Base-by-base conservation (phyloP, 2,329 filamentous ascomycete species). In the Daldinia eschscholtzii region DNA sequence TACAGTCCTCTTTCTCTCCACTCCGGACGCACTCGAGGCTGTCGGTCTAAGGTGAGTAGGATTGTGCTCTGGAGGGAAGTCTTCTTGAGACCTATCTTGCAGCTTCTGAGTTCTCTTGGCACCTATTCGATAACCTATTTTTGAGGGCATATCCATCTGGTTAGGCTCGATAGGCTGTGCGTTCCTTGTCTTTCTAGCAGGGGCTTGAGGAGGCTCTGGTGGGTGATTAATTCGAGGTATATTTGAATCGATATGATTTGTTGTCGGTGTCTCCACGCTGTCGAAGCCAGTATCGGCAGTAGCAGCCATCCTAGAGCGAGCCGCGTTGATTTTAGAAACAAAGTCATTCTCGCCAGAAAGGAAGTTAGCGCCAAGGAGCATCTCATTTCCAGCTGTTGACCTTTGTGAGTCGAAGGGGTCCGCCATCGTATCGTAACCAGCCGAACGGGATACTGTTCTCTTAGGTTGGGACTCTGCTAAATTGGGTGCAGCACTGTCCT, bases 1-100 rank as follows among this genome's bases (percentile, higher is more conserved):
- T n/a, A 97, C 88, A 1, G 94, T 98, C 73, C 95, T 89, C 82
- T 98, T 98, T 78, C 94, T 89, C 67, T 94, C 92, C 13, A 85
- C 81, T 3, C 82, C 83, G 20, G 85, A 79, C 15, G 79, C 69
- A 69, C 83, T 73, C 70, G 81, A 61, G 50, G 69, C 77, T 18
- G 83, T 76, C 63, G 82, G 75, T 81, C 83, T 77, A 80, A 74
- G 78, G 56, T 75, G 76, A 53, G 72, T 77, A 61, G 73, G 79
- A 69, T 74, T 80, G 1, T 81, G 77, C 42, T 88, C 87, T 2
- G 79, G 72, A 56, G 83, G 76, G 30, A 74, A 72, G 12, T 87
- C 86, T 74, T 80, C 72, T 75, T 82, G 72, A 50, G 74, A 68
- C 75, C 79, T 78, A 72, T 82, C 80, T 60, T 74, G 72, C 7